phyloP scores from a whole-genome alignment of 2,329 filamentous ascomycete species.

The Penicillium sp. region DNA sequence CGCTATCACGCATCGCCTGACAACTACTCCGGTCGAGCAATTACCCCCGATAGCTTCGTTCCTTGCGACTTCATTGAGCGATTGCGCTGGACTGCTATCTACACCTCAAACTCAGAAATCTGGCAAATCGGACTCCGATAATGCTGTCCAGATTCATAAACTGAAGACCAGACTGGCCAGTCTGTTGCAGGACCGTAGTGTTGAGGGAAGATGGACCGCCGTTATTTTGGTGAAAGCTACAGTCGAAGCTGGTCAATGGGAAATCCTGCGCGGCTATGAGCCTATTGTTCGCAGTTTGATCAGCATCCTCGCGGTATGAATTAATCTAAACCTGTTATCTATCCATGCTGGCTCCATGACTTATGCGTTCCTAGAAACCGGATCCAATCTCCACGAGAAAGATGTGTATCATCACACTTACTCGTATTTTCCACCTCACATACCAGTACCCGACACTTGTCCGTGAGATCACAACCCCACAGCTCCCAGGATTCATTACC shows the following conservation, averaged over 20 bases:
- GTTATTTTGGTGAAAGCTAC: slow-evolving; percentile 75
- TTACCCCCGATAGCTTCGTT: slow-evolving; percentile 71
- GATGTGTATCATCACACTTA: slow-evolving; percentile 71
- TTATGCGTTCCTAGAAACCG: slow-evolving; percentile 59
- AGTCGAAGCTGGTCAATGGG: slow-evolving; percentile 81
- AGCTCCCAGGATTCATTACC: slow-evolving; percentile 69
- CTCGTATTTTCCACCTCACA: slow-evolving; percentile 78
- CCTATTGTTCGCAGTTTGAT: slow-evolving; percentile 77
- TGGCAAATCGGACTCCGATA: slow-evolving; percentile 63
- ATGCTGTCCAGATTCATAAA: slow-evolving; percentile 71
- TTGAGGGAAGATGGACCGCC: slow-evolving; percentile 73
- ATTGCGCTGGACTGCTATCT: slow-evolving; percentile 61
- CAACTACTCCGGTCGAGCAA: slow-evolving; percentile 67
- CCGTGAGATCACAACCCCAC: slow-evolving; percentile 83
- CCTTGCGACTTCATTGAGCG: slow-evolving; percentile 58
- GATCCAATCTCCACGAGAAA: slow-evolving; percentile 74
- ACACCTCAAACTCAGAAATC: slow-evolving; percentile 57
- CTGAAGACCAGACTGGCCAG: slow-evolving; percentile 75
- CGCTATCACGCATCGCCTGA: slow-evolving; percentile 54
- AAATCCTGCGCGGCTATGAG: slow-evolving; percentile 69
- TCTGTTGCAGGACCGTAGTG: slow-evolving; percentile 71
- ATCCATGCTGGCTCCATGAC: slow-evolving; percentile 3
- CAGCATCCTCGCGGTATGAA: slow-evolving; percentile 64
- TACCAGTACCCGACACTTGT: slow-evolving; percentile 79
- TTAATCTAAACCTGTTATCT: not conserved